These are phyloP conservation scores for Iris macrosiphon DNA, from an alignment of 106 monocot species.

Conservation along the genomic window DNA sequence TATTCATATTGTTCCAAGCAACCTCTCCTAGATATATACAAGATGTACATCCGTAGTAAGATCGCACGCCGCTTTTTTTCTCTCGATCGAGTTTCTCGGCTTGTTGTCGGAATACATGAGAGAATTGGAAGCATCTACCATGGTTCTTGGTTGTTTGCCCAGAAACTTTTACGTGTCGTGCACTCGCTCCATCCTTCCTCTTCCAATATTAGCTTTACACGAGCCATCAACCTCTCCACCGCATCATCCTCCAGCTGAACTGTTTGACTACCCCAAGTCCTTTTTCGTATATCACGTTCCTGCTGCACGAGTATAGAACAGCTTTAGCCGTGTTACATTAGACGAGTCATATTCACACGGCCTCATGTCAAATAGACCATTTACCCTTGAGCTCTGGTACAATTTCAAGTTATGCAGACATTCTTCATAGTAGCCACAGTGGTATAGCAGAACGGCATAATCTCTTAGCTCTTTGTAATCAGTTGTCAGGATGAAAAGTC, in stretches of 20 bases:
- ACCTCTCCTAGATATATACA: not conserved
- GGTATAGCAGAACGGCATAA: conserved; percentile 59
- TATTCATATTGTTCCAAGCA: not conserved
- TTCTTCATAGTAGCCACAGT: conserved; percentile 59
- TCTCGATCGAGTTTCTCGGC: not conserved
- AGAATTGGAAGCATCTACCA: conserved; percentile 19
- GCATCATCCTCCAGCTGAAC: conserved; percentile 35
- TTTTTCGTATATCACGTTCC: not conserved
- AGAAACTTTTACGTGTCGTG: conserved; percentile 15
- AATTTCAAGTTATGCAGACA: conserved; percentile 37
- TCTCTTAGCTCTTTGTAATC: conserved; percentile 44
- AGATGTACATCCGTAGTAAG: not conserved
- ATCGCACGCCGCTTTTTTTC: not conserved
- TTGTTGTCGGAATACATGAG: not conserved
- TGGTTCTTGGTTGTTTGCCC: conserved; percentile 32
- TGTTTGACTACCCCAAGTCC: not conserved
- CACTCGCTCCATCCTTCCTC: conserved; percentile 47
- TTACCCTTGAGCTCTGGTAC: conserved; percentile 44
- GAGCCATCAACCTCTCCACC: conserved; percentile 22
- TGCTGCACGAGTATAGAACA: not conserved
- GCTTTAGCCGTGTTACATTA: not conserved
- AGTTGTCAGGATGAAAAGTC: conserved; percentile 37
- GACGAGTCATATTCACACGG: too few species aligned
- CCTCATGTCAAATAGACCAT: not conserved
- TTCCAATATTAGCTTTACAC: conserved; percentile 47